Evolutionary conservation across 495 filamentous ascomycete species (phyloP).

Genomic region (Neurospora africana): DNA sequence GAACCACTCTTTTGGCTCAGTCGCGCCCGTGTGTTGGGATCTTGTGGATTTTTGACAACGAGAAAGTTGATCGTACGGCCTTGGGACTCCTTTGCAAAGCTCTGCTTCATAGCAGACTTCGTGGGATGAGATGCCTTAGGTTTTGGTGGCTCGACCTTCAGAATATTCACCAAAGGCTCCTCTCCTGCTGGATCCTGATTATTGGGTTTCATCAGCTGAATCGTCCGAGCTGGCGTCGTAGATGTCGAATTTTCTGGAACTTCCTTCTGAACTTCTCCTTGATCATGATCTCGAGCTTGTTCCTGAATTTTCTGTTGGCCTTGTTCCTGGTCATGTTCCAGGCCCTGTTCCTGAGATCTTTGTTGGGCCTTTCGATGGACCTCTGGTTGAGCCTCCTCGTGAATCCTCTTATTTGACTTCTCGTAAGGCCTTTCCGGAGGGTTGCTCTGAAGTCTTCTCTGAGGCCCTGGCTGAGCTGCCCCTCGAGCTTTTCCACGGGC

Average conservation of each 20-base stretch:
- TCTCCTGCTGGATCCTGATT: not conserved
- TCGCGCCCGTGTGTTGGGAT: conserved; percentile 50
- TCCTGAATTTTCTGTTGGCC: not conserved
- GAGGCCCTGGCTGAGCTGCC: not conserved
- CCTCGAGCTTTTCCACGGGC: not conserved
- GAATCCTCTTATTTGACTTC: not conserved
- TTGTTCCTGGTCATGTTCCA: not conserved
- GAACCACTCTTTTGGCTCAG: conserved; percentile 56
- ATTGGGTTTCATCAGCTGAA: not conserved
- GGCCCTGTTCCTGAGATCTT: not conserved
- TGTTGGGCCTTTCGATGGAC: not conserved
- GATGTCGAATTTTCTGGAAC: not conserved
- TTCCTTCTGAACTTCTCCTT: not conserved
- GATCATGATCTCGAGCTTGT: not conserved
- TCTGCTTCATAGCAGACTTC: conserved; percentile 11
- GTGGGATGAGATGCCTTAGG: conserved; percentile 10
- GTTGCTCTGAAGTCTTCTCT: not conserved
- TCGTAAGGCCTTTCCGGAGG: not conserved
- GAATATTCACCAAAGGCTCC: not conserved
- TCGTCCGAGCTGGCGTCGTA: not conserved
- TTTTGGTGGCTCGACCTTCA: not conserved
- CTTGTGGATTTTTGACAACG: conserved; percentile 69
- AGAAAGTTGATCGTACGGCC: conserved; percentile 50
- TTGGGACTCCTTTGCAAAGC: conserved; percentile 11
- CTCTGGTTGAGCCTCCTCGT: not conserved